Base-by-base conservation (phyloP, 2,329 filamentous ascomycete species). In the Microsporum audouinii region DNA sequence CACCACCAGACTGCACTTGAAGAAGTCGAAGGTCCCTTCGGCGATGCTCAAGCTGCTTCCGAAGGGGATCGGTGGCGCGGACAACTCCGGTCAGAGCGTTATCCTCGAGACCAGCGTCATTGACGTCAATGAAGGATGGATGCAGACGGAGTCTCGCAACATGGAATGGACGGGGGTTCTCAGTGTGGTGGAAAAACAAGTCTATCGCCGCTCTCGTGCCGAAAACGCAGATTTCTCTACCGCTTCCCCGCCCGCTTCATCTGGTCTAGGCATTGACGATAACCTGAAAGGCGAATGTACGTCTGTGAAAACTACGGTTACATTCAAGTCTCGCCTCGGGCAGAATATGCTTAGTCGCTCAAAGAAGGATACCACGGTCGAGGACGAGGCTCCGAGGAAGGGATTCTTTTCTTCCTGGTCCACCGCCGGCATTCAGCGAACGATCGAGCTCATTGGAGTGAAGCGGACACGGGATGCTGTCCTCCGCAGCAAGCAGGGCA, bases 81-180 rank as follows among this genome's bases (percentile, higher is more conserved):
- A 79, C 58, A 79, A 79, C 68, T 79, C 81, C 58, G 82, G 81
- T 38, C 82, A 86, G 70, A 80, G 78, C 65, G 85, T 82, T 68
- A 85, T 86, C 61, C 77, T 87, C 2, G 84, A 87, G 69, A 83
- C 78, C 63, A 84, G 80, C 61, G 75, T 83, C 6, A 80, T 87
- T 14, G 83, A 86, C 68, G 75, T 82, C 58, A 80, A 78, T 62
- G 80, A 85, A 66, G 84, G 84, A 61, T 84, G 82, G 81, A 86
- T 87, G 84, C 77, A 82, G 69, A 85, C 83, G 0, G 83, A 86
- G 67, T 83, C 80, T 12, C 77, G 79, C 62, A 87, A 87, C 63
- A 78, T 87, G 68, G 84, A 87, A 66, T 86, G 82, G 82, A 85
- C 83, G 0, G 83, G 84, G 38, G 82, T 87, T 23, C 70, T 87